Conservation (phyloP, 75 land plant genomes). For the Chamaecyparis obtusa region DNA sequence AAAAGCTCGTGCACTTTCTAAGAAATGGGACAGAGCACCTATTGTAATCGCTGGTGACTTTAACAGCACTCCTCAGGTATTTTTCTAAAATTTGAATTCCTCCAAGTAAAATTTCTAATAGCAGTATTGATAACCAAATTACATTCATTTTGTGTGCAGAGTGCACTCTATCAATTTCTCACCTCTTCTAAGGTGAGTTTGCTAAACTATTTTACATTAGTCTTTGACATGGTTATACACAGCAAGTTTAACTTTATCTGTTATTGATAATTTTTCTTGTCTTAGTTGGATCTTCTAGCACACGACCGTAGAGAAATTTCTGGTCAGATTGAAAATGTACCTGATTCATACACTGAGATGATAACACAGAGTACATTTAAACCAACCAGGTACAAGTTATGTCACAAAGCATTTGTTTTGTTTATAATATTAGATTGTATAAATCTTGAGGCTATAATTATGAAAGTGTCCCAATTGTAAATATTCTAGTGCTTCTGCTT, state of each 20-base stretch:
- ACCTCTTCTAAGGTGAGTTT: conserved; percentile 52
- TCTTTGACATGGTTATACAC: neutral
- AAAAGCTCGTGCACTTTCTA: conserved; percentile 59
- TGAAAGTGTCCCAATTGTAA: neutral
- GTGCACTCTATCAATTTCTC: conserved; percentile 58
- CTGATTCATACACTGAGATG: conserved; percentile 12
- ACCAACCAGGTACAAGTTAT: neutral
- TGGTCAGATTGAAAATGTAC: conserved; percentile 25
- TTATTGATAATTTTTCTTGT: neutral
- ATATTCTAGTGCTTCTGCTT: neutral
- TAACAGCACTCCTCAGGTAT: conserved; percentile 81
- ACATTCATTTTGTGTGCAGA: conserved; percentile 33
- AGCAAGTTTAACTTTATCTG: neutral
- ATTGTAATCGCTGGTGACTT: conserved; percentile 81
- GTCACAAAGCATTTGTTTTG: neutral
- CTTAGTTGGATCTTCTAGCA: conserved; percentile 30
- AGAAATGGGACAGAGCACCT: conserved; percentile 65
- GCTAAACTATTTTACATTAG: neutral
- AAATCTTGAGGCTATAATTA: neutral
- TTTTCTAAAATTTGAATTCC: neutral
- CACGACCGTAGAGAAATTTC: conserved; percentile 30
- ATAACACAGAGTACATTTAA: neutral
- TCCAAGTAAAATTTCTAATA: neutral
- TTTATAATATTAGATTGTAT: neutral
- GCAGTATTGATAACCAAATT: neutral